phyloP scores from a whole-genome alignment of 768 basidiomycete genomes.

The Botryobasidium botryosum region DNA sequence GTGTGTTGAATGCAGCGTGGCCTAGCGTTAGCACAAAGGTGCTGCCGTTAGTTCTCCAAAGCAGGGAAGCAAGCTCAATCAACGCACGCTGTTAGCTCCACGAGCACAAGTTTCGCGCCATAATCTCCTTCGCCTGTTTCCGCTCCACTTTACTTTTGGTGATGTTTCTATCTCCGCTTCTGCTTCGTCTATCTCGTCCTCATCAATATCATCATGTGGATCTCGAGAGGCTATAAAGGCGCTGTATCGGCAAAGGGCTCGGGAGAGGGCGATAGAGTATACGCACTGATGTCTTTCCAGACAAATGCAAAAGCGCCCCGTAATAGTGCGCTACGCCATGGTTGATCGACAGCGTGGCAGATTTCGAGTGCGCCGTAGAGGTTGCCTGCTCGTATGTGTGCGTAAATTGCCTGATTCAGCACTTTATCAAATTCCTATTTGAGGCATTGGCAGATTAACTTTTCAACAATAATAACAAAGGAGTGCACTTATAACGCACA shows the following conservation, averaged over 20 bases:
- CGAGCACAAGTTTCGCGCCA: conserved; percentile 83
- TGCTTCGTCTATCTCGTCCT: conserved; percentile 27
- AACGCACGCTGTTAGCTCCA: conserved; percentile 56
- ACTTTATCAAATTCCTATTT: conserved; percentile 63
- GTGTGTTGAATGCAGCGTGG: conserved; percentile 47
- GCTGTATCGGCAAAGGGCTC: neutral
- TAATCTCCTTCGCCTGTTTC: conserved; percentile 57
- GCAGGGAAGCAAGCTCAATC: no score
- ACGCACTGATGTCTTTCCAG: conserved; percentile 55
- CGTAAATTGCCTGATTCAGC: conserved; percentile 59
- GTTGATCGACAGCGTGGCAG: conserved; percentile 67
- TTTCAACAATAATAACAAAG: neutral
- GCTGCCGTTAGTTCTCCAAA: no score
- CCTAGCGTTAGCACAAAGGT: conserved; percentile 25
- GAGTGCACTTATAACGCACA: conserved; percentile 26
- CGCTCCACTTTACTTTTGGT: no score
- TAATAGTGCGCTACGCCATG: conserved; percentile 84
- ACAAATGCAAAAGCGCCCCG: conserved; percentile 65
- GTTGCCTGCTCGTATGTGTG: conserved; percentile 68
- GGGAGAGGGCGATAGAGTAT: neutral
- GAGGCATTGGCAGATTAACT: no score
- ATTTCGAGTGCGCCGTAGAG: conserved; percentile 71
- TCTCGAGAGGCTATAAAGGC: conserved; percentile 19
- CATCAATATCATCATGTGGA: conserved; percentile 30
- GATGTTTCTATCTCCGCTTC: conserved; percentile 25